These are phyloP conservation scores for Boletales sp. DNA, from an alignment of 768 basidiomycete species.

Conservation along the genomic window DNA sequence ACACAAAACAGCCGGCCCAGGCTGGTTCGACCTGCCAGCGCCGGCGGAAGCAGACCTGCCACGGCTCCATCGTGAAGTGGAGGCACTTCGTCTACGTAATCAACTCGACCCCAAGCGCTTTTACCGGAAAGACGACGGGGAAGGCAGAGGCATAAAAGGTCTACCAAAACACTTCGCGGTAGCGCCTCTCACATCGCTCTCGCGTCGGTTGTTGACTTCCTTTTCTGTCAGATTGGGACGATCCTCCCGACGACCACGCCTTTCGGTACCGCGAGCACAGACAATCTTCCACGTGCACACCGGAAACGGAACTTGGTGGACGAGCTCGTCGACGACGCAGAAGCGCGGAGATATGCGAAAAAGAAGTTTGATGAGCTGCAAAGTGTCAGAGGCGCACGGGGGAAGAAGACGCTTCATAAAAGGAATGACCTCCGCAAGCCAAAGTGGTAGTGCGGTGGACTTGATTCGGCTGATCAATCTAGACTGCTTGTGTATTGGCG, in stretches of 20 bases:
- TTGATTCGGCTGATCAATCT: slow-evolving; percentile 7
- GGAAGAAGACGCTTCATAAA: slow-evolving; percentile 64
- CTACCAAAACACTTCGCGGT: slow-evolving; percentile 91
- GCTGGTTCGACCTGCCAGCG: slow-evolving; percentile 88
- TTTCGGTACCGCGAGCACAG: slow-evolving; percentile 63
- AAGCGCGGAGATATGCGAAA: slow-evolving; percentile 85
- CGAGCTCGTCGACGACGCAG: slow-evolving; percentile 85
- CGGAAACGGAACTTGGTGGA: slow-evolving; percentile 84
- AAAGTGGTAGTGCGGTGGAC: slow-evolving; percentile 56
- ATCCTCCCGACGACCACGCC: slow-evolving; percentile 68
- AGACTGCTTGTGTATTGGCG: neutral
- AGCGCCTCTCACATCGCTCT: slow-evolving; percentile 4
- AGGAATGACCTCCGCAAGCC: slow-evolving; percentile 58
- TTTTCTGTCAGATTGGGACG: slow-evolving; percentile 63
- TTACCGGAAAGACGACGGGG: slow-evolving; percentile 82
- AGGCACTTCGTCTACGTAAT: slow-evolving; percentile 81
- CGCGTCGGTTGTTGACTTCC: slow-evolving; percentile 2
- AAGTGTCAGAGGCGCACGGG: slow-evolving; percentile 59
- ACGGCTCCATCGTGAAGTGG: slow-evolving; percentile 77
- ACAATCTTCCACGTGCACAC: slow-evolving; percentile 66
- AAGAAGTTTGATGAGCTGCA: slow-evolving; percentile 84
- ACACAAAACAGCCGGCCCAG: slow-evolving; percentile 68
- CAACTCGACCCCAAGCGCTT: slow-evolving; percentile 91
- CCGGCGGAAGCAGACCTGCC: slow-evolving; percentile 79
- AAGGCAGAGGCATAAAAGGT: slow-evolving; percentile 80